Evolutionary conservation across 768 basidiomycete genomes (phyloP), one percentile per base, ranked within the genome.

Genomic region (Myochromella boudieri): DNA sequence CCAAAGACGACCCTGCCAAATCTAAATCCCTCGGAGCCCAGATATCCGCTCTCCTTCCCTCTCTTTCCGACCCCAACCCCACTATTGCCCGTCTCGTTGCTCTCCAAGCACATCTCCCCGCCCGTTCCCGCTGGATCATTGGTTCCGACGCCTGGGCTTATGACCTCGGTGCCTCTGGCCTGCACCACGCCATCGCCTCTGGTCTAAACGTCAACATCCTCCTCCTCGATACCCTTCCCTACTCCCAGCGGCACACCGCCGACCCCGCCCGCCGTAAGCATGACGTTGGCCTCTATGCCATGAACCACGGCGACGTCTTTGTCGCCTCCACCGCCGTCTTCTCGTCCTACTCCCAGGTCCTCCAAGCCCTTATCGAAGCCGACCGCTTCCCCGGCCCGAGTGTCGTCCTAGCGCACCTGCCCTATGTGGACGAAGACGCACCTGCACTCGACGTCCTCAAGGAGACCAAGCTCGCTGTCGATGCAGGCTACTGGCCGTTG

Each of bases 61-160:
- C 70, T 14, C 46, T 63, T 2, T 49, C 72, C 1, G 54, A 69
- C 14, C 49, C 63, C 6, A 70, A 76, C 48, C 63, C 75, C 4
- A 66, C 75, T 7, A 80, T 78, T 4, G 67, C 80, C 31, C 75
- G 74, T 22, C 75, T 91, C 36, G 75, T 91, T 28, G 59, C 75
- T 12, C 70, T 87, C 9, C 75, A 76, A 31, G 67, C 78, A 15
- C 79, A 84, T 55, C 81, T 97, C 56, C 70, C 80, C 32, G 71
- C 82, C 6, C 73, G 73, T 28, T 93, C 91, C 6, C 77, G 90
- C 48, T 99, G 97, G 97, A 98, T 99, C 66, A 87, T 99, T 56
- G 94, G 95, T 15, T 97, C 95, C 15, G 97, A 99, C 63, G 89
- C 91, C 0, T 98, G 97, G 97, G 88, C 95, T 0, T 92, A 97